phyloP scores from a whole-genome alignment of 768 basidiomycete genomes.

The Trametes cingulata region DNA sequence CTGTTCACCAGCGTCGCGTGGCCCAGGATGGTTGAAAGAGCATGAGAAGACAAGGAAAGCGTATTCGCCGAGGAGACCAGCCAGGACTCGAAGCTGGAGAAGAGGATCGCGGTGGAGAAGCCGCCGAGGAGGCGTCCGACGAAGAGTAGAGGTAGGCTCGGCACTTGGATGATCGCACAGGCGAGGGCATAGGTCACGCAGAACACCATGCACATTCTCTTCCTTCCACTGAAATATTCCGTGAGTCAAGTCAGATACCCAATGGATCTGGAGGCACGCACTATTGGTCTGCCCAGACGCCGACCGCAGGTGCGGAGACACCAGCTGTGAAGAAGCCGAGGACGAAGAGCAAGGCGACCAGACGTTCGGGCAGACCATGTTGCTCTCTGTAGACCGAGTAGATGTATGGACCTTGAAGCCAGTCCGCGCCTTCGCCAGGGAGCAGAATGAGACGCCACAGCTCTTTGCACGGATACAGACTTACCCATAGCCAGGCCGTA shows the following conservation, averaged over 20 bases:
- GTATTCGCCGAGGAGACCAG: constrained; percentile 62
- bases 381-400: constrained; percentile 75
- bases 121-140: constrained; percentile 68
- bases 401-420: constrained; percentile 80
- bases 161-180: constrained; percentile 60
- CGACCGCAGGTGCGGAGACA: constrained; percentile 66
- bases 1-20: constrained; percentile 75
- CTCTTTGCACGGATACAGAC: constrained; percentile 24
- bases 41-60: constrained; percentile 50
- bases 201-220: constrained; percentile 67
- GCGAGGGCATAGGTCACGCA: constrained; percentile 64
- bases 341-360: constrained; percentile 74
- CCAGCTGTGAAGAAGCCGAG: constrained; percentile 75
- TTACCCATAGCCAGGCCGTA: constrained; percentile 76
- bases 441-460: not conserved
- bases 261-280: constrained; percentile 34
- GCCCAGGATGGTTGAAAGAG: constrained; percentile 70
- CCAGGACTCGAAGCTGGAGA: constrained; percentile 79
- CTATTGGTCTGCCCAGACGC: constrained; percentile 80
- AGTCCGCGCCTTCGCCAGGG: not conserved
- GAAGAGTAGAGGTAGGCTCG: constrained; percentile 58
- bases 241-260: not conserved
- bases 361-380: constrained; percentile 59
- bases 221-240: constrained; percentile 58
- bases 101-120: constrained; percentile 73